Percentiles rank a stretch among this genome's conserved stretches.
Evolutionary conservation across 768 basidiomycete genomes (phyloP).

Genomic region (Mycena galopus): DNA sequence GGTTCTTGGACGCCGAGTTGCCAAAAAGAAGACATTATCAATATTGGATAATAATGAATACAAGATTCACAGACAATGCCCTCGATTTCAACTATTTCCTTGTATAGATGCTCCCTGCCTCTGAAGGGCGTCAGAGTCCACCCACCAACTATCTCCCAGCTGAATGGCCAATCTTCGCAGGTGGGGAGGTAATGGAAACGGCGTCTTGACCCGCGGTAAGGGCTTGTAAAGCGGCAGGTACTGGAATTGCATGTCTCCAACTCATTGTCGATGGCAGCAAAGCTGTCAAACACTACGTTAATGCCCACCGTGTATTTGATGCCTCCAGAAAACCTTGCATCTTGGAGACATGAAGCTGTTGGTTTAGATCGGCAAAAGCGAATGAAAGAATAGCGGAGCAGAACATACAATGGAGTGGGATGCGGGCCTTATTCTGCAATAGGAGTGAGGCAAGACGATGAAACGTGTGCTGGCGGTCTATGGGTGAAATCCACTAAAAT

Average conservation of each 20-base stretch:
- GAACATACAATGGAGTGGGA: no score
- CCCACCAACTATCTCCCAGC: slow-evolving; percentile 23
- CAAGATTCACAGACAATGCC: slow-evolving; percentile 7
- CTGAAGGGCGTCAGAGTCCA: slow-evolving; percentile 32
- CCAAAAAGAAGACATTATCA: neutral
- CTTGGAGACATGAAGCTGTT: slow-evolving; percentile 16
- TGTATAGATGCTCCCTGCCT: slow-evolving; percentile 15
- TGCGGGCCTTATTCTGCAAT: no score
- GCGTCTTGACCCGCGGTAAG: slow-evolving; percentile 20
- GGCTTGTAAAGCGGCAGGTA: slow-evolving; percentile 21
- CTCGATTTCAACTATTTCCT: slow-evolving; percentile 26
- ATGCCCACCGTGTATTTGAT: slow-evolving; percentile 23
- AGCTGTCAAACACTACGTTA: slow-evolving; percentile 17
- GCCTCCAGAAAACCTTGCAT: slow-evolving; percentile 7
- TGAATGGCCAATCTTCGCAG: slow-evolving; percentile 33
- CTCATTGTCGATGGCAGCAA: slow-evolving; percentile 24
- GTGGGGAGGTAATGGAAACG: slow-evolving; percentile 30
- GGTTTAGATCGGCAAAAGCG: no score
- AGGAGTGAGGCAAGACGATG: no score
- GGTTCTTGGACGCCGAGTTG: slow-evolving; percentile 18
- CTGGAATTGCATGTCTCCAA: slow-evolving; percentile 26
- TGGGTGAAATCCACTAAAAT: no score
- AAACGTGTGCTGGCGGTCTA: no score
- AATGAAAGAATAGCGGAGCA: no score
- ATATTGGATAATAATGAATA: neutral